Percentiles rank a stretch among this genome's conserved stretches.
Evolutionary conservation across 306 rosid species (phyloP).

Genomic region (Trifolium fragiferum): DNA sequence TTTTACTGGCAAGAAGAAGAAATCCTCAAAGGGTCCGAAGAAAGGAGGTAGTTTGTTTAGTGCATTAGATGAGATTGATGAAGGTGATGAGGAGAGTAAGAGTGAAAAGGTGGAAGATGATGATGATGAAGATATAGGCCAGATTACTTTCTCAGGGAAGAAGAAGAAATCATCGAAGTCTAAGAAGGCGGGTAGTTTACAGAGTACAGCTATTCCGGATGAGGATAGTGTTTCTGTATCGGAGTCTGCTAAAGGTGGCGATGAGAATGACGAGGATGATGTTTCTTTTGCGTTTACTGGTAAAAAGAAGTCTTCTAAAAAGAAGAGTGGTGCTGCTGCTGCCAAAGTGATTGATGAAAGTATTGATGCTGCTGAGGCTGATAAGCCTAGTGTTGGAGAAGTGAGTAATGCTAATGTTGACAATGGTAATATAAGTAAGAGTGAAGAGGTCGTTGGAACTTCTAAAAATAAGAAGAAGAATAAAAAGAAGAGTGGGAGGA

Average conservation of each 20-base stretch:
- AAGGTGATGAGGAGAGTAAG: constrained; percentile 52
- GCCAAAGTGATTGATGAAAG: constrained; percentile 54
- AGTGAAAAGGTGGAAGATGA: constrained; percentile 51
- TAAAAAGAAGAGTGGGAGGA: constrained; percentile 93
- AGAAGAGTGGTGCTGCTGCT: constrained; percentile 56
- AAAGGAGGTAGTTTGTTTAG: constrained; percentile 37
- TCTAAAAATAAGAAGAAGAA: constrained; percentile 91
- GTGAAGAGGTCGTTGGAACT: constrained; percentile 62
- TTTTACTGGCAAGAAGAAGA: constrained; percentile 76
- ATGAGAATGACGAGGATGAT: constrained; percentile 56
- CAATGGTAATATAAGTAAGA: constrained; percentile 49
- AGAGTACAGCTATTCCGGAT: constrained; percentile 46
- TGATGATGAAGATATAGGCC: constrained; percentile 63
- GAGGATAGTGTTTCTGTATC: constrained; percentile 58
- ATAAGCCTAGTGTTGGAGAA: constrained; percentile 45
- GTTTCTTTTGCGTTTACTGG: constrained; percentile 69
- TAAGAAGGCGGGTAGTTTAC: constrained; percentile 52
- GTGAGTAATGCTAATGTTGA: constrained; percentile 44
- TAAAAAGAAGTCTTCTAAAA: constrained; percentile 87
- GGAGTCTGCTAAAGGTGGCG: constrained; percentile 49
- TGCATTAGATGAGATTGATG: constrained; percentile 45
- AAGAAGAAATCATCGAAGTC: constrained; percentile 84
- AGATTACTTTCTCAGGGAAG: constrained; percentile 76
- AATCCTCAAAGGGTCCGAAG: constrained; percentile 64
- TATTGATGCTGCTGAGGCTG: constrained; percentile 50